A percentile compares a stretch with the other conserved stretches of the same genome.
Evolutionary conservation across 352 stramenopile genomes (phyloP).

Genomic region (Peronospora destructor): DNA sequence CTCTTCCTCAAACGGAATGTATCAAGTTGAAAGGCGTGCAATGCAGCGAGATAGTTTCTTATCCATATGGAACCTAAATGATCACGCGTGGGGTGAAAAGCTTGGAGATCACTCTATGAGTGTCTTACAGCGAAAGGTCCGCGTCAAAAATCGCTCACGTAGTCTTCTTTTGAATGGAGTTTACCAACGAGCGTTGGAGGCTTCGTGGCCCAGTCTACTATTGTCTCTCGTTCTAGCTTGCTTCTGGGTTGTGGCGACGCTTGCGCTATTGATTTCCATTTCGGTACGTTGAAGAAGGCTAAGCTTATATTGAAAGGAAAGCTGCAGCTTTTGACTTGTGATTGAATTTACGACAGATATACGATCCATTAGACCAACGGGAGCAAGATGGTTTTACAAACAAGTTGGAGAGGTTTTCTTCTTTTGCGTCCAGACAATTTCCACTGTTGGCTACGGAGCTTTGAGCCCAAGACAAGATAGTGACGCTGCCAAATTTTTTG

Average conservation of each 20-base stretch:
- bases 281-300: slow-evolving; percentile 25
- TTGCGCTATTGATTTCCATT: slow-evolving; percentile 37
- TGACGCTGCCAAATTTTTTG: slow-evolving; percentile 54
- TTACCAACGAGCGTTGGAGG: slow-evolving; percentile 46
- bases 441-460: slow-evolving; percentile 44
- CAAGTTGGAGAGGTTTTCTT: slow-evolving; percentile 43
- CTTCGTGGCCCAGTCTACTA: slow-evolving; percentile 38
- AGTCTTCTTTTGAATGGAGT: slow-evolving; percentile 38
- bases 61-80: neutral
- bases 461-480: slow-evolving; percentile 41
- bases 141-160: slow-evolving; percentile 39
- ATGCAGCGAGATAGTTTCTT: neutral
- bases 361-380: slow-evolving; percentile 17
- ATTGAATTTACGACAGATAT: slow-evolving; percentile 4
- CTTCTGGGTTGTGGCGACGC: slow-evolving; percentile 30
- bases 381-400: slow-evolving; percentile 1
- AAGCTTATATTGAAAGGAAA: neutral
- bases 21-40: neutral
- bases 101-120: slow-evolving; percentile 32
- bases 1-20: slow-evolving; percentile 16
- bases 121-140: slow-evolving; percentile 28
- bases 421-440: slow-evolving; percentile 60
- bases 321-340: neutral
- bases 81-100: slow-evolving; percentile 16
- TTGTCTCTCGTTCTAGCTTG: slow-evolving; percentile 34